Conservation (phyloP, 1,284 basidiomycete genomes). For the Tylopilus sp. region DNA sequence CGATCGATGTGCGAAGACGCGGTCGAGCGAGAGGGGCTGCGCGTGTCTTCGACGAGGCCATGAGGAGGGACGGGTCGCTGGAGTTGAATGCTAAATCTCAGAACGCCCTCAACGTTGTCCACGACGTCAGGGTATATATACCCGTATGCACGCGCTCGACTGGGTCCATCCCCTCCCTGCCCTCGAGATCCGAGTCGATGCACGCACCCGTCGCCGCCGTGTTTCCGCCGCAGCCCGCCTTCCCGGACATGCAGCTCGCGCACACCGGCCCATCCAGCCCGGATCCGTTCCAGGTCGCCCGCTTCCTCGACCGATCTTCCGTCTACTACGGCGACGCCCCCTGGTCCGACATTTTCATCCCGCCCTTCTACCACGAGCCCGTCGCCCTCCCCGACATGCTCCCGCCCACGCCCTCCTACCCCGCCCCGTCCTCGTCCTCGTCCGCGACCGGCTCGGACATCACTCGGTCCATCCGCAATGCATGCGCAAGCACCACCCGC, state of each 20-base stretch:
- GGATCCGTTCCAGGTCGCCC: background rate
- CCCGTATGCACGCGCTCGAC: background rate
- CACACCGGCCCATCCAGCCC: background rate
- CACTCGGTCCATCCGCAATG: constrained; percentile 33
- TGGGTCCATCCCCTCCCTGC: background rate
- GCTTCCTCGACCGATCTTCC: constrained; percentile 7
- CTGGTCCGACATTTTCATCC: constrained; percentile 24
- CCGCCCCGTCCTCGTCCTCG: background rate
- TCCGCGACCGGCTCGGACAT: constrained; percentile 22
- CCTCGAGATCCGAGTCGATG: background rate
- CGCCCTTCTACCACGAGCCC: constrained; percentile 21
- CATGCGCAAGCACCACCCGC: constrained; percentile 23
- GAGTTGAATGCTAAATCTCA: constrained; percentile 27
- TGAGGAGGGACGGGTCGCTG: constrained; percentile 20
- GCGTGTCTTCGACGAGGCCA: background rate
- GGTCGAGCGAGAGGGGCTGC: no score
- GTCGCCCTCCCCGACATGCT: background rate
- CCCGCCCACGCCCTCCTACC: background rate
- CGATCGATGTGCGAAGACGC: no score
- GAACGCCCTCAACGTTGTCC: no score
- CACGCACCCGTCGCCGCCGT: background rate
- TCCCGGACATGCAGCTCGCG: background rate
- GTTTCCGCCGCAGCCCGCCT: background rate
- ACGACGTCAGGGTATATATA: constrained; percentile 19
- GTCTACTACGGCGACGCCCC: constrained; percentile 4